Evolutionary conservation across 441 rosid species (phyloP).

Genomic region (Populus hybrid): DNA sequence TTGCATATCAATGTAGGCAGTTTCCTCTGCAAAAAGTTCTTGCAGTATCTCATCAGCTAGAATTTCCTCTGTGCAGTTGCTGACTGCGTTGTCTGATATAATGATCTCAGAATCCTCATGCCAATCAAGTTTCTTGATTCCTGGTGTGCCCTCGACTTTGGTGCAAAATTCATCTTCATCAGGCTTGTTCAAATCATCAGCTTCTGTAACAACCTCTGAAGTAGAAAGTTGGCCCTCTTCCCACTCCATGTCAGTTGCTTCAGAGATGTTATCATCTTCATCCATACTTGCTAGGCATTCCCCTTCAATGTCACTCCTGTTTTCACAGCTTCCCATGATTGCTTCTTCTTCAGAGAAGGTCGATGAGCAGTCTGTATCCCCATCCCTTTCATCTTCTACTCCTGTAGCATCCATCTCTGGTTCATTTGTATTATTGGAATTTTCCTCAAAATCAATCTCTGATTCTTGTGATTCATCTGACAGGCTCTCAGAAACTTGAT

Average conservation of each 20-base stretch:
- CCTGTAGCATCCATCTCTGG: slow-evolving; percentile 1
- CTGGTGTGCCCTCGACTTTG: slow-evolving; percentile 20
- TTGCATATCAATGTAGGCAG: slow-evolving; percentile 18
- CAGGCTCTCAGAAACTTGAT: slow-evolving; percentile 28
- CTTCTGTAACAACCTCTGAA: slow-evolving; percentile 24
- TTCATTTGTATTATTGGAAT: slow-evolving; percentile 9
- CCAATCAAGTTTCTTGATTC: slow-evolving; percentile 22
- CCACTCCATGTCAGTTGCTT: slow-evolving; percentile 49
- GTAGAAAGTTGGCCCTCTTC: slow-evolving; percentile 30
- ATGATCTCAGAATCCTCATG: slow-evolving; percentile 18
- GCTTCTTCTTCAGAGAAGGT: slow-evolving; percentile 19
- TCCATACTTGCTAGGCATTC: slow-evolving; percentile 22
- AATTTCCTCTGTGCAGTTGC: slow-evolving; percentile 29
- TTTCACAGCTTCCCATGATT: slow-evolving; percentile 8
- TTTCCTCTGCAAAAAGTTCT: slow-evolving; percentile 34
- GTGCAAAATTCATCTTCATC: slow-evolving; percentile 20
- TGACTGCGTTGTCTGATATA: slow-evolving; percentile 16
- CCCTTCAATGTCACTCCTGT: slow-evolving; percentile 18
- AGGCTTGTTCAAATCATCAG: slow-evolving; percentile 14
- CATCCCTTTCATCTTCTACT: slow-evolving; percentile 12
- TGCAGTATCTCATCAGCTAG: slow-evolving; percentile 22
- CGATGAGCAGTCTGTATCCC: slow-evolving; percentile 13
- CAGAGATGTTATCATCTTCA: slow-evolving; percentile 21
- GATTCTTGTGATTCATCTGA: slow-evolving; percentile 38
- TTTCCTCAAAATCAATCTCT: slow-evolving; percentile 41